Conservation (phyloP, 768 basidiomycete genomes). For the Cystobasidium tubakii region DNA sequence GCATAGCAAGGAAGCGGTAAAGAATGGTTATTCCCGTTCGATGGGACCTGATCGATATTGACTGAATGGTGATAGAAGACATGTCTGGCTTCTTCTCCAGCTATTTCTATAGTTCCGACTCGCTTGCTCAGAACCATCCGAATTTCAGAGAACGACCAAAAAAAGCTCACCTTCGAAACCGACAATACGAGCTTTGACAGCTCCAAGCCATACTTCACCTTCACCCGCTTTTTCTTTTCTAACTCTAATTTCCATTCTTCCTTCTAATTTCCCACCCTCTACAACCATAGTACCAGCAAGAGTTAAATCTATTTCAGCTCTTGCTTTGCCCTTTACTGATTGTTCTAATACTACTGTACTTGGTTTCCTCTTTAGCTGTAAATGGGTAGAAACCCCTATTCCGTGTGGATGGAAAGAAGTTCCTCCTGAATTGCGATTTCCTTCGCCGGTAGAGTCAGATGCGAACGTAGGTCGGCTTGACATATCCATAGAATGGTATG, state of each 20-base stretch:
- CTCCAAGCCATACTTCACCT: constrained; percentile 60
- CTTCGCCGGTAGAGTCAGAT: constrained; percentile 52
- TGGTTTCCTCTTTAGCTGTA: constrained; percentile 39
- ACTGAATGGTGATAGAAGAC: constrained; percentile 75
- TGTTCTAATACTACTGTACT: constrained; percentile 60
- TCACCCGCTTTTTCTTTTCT: constrained; percentile 57
- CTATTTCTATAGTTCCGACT: constrained; percentile 37
- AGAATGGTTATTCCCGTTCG: constrained; percentile 53
- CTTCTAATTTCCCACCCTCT: constrained; percentile 69
- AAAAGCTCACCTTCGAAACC: constrained; percentile 66
- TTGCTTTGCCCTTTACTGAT: constrained; percentile 61
- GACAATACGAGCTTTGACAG: constrained; percentile 71
- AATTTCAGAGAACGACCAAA: not conserved
- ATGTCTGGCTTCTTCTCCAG: constrained; percentile 57
- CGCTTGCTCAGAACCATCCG: too few species aligned
- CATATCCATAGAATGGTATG: constrained; percentile 37
- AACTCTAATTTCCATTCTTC: constrained; percentile 64
- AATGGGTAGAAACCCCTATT: constrained; percentile 30
- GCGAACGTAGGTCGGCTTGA: constrained; percentile 20
- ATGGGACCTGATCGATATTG: constrained; percentile 55
- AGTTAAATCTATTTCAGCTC: constrained; percentile 75
- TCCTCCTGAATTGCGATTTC: constrained; percentile 52
- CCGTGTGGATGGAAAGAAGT: constrained; percentile 16
- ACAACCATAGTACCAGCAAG: constrained; percentile 69
- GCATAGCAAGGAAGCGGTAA: constrained; percentile 43